These are phyloP conservation scores for Mortierella sp. DNA, from an alignment of 371 early-diverging fungal species.

Conservation along the genomic window DNA sequence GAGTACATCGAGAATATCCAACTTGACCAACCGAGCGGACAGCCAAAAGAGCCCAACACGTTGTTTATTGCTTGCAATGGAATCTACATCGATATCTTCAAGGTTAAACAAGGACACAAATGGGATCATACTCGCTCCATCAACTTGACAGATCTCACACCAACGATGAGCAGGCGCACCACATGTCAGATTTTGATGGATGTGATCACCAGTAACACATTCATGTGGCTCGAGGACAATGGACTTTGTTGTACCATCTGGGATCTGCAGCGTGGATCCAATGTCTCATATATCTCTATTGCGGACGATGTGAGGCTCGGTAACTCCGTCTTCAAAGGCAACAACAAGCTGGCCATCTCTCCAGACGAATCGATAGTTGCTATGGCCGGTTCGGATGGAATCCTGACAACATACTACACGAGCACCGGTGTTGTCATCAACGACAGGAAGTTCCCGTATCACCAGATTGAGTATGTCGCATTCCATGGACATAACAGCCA, in stretches of 20 bases:
- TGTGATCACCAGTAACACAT: conserved; percentile 30
- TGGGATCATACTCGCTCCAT: conserved; percentile 36
- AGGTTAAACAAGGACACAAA: conserved; percentile 5
- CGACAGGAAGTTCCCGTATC: conserved; percentile 32
- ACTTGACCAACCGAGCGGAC: too few species aligned
- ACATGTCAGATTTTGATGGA: conserved; percentile 54
- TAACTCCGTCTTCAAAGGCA: conserved; percentile 27
- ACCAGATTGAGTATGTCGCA: conserved; percentile 34
- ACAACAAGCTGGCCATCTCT: conserved; percentile 49
- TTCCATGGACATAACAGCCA: conserved; percentile 11
- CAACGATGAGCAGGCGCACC: conserved; percentile 42
- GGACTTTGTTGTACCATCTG: conserved; percentile 42
- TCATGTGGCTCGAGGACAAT: conserved; percentile 52
- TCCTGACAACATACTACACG: conserved; percentile 36
- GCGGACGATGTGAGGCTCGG: conserved; percentile 24
- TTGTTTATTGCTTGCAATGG: conserved; percentile 45
- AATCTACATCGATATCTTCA: conserved; percentile 31
- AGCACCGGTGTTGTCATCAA: conserved; percentile 39
- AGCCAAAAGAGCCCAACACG: neutral
- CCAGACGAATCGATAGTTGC: conserved; percentile 47
- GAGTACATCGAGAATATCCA: neutral
- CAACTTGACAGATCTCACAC: conserved; percentile 24
- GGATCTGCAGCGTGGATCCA: conserved; percentile 38
- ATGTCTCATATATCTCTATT: conserved; percentile 37
- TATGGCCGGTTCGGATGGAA: conserved; percentile 42